A percentile compares a stretch with the other conserved stretches of the same genome.
Conservation (phyloP, 257 asterid species). For the Apocynum venetum region DNA sequence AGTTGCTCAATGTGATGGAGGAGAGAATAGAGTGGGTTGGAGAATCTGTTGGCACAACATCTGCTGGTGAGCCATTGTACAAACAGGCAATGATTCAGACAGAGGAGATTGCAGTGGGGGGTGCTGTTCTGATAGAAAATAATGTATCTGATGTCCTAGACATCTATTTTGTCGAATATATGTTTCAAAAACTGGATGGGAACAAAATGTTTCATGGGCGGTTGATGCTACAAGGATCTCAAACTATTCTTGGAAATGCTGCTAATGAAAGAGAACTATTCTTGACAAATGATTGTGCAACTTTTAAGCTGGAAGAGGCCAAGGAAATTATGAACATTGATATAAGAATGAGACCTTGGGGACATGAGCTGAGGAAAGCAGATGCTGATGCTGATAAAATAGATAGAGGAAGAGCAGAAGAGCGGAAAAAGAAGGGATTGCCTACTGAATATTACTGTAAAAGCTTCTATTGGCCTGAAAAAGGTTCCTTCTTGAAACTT, state of each 20-base stretch:
- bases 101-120: constrained; percentile 50
- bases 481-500: constrained; percentile 81
- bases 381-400: constrained; percentile 55
- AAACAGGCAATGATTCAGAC: constrained; percentile 51
- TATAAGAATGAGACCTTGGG: constrained; percentile 69
- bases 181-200: constrained; percentile 72
- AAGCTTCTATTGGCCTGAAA: constrained; percentile 81
- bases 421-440: constrained; percentile 66
- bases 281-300: constrained; percentile 70
- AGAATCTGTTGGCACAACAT: constrained; percentile 47
- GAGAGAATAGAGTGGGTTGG: constrained; percentile 62
- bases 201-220: constrained; percentile 81
- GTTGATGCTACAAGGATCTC: constrained; percentile 65
- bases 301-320: constrained; percentile 56
- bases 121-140: constrained; percentile 56
- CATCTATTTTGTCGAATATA: constrained; percentile 71
- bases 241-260: constrained; percentile 85
- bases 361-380: constrained; percentile 73
- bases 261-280: constrained; percentile 82
- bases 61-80: constrained; percentile 56
- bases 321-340: constrained; percentile 43
- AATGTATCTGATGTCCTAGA: constrained; percentile 39
- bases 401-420: constrained; percentile 84
- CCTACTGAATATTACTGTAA: constrained; percentile 74
- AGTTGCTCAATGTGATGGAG: constrained; percentile 34